Evolutionary conservation across 495 filamentous ascomycete species (phyloP), one percentile per base, ranked within the genome.

Genomic region (Tuber brumale): DNA sequence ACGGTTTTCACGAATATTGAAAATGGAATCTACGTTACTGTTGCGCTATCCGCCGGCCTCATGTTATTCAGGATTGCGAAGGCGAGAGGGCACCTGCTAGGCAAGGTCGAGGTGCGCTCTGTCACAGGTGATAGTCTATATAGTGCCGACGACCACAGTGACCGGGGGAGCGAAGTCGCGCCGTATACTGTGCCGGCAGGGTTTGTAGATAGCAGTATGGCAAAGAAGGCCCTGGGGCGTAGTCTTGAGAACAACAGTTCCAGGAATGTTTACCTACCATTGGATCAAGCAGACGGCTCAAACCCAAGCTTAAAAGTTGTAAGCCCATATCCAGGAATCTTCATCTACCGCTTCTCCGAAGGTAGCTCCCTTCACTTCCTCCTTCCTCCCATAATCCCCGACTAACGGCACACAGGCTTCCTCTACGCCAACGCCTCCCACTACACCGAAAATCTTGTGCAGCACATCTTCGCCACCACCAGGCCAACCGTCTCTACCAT

Each of bases 301-400:
- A 99, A 99, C 83, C 95, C 96, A 2, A 87, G 92, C 31, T 86
- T 99, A 74, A 88, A 93, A 5, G 86, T 97, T 14, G 86, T 91
- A 75, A 90, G 88, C 77, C 95, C 95, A 10, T 94, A 94, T 82
- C 94, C 95, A 0, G 95, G 95, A 75, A 90, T 99, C 80, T 98
- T 98, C 86, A 97, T 99, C 83, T 99, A 97, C 85, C 90, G 95
- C 61, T 98, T 99, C 85, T 91, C 93, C 6, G 95, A 99, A 86
- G 94, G 94, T 80, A 80, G 41, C 7, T 10, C 44, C 10, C 27
- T 21, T 16, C 27, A 35, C 12, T 35, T 31, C 46, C 7, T 10
- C 12, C 14, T 39, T 2, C 69, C 9, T 27, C 31, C 7, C 42
- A 27, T 27, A 41, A 19, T n/a, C 5, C 10, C 21, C 37, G 21